Evolutionary conservation across 305 asterid species (phyloP), one percentile per base, ranked within the genome.

Genomic region (Andrographis paniculata): DNA sequence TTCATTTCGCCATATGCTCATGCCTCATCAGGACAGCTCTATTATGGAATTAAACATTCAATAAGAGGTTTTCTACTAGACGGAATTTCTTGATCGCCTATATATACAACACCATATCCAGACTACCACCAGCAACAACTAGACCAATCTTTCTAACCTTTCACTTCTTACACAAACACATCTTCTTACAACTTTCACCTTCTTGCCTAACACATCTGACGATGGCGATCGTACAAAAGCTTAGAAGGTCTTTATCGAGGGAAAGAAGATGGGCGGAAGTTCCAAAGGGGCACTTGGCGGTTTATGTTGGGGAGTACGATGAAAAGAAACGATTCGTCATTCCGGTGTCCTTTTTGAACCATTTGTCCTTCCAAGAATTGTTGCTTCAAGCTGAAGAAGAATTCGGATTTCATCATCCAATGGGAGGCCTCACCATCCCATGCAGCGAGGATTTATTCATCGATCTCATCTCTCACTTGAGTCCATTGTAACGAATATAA

Each of bases 291-390:
- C 62, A 72, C 59, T 19, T 64, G n/a, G 74, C 70, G 19, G 67
- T 76, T 6, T 73, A 76, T 45, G 76, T 73, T 17, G 84, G 84
- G 20, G 74, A 76, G 70, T n/a, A n/a, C n/a, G n/a, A 23, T 8
- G 68, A 57, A 23, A 54, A 38, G 62, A 65, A 49, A 15, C 43
- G 61, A 0, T 61, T 55, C 20, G 53, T 65, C 10, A 30, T 78
- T 45, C 79, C 84, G 3, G 31, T 75, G 37, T 45, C 75, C 4
- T 73, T 60, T 53, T 47, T 71, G 35, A 74, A 78, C 21, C 68
- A 76, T 14, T 33, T 63, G 11, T 52, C 49, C 0, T 68, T 73
- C 46, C 73, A 72, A 22, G 59, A 61, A 9, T 33, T 72, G 40
- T 20, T 68, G 10, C 40, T 12, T 15, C 65, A 53, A 45, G 70